Percentiles rank a stretch among this genome's conserved stretches.
Evolutionary conservation across 352 stramenopile genomes (phyloP).

Genomic region (Pythium chondricola): DNA sequence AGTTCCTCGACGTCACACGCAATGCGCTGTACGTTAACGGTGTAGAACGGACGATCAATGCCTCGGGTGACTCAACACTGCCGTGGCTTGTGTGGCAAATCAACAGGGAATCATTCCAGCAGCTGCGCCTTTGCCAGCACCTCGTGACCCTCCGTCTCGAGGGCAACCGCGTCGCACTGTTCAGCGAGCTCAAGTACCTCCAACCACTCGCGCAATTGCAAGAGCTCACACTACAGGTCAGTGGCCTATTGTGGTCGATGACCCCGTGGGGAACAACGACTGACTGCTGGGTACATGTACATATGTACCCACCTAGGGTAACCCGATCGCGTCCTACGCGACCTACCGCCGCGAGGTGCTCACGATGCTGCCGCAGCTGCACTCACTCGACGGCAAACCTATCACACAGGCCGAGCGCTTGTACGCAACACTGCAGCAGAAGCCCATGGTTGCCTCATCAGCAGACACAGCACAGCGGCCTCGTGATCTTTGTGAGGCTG

Average conservation of each 20-base stretch:
- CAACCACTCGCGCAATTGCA: slow-evolving; percentile 34
- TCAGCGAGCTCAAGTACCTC: slow-evolving; percentile 53
- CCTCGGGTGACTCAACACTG: neutral
- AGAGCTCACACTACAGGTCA: slow-evolving; percentile 34
- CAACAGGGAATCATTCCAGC: slow-evolving; percentile 37
- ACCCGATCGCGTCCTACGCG: slow-evolving; percentile 33
- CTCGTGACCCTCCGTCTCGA: slow-evolving; percentile 38
- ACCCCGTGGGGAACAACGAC: neutral
- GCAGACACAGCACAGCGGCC: no score
- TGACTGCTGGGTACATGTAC: no score
- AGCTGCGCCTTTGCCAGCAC: slow-evolving; percentile 18
- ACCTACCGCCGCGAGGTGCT: slow-evolving; percentile 51
- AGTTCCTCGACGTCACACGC: slow-evolving; percentile 40
- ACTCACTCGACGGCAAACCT: slow-evolving; percentile 30
- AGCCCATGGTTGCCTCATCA: slow-evolving; percentile 19
- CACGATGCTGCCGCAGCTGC: slow-evolving; percentile 44
- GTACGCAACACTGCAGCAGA: slow-evolving; percentile 41
- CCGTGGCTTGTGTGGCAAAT: neutral
- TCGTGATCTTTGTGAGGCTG: no score
- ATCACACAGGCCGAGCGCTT: slow-evolving; percentile 47
- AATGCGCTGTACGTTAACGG: slow-evolving; percentile 40
- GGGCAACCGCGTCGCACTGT: slow-evolving; percentile 38
- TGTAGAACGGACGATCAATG: neutral
- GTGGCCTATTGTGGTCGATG: neutral
- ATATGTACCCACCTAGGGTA: slow-evolving; percentile 26